These are phyloP conservation scores for Erigeron canadensis DNA, from an alignment of 129 eudicot species.

Conservation along the genomic window DNA sequence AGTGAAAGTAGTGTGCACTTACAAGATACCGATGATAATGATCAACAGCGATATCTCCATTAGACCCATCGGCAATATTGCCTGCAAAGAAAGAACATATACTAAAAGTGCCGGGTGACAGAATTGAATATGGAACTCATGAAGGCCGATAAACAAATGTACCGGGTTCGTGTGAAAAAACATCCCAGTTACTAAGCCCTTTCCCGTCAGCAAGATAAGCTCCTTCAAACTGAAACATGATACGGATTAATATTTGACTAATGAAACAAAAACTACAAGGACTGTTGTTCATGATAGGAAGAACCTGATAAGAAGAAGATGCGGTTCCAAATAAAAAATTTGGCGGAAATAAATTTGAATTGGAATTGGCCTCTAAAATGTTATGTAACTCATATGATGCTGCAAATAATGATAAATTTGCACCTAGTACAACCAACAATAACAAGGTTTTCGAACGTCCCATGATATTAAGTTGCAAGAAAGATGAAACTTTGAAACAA, in stretches of 20 bases:
- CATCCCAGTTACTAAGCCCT: slow-evolving; percentile 86
- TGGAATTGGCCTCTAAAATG: slow-evolving; percentile 18
- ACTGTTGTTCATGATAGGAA: slow-evolving; percentile 3
- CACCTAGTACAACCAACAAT: slow-evolving; percentile 1
- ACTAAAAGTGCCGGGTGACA: background rate
- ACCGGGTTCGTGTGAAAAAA: slow-evolving; percentile 67
- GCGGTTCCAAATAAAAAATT: slow-evolving; percentile 80
- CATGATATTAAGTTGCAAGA: slow-evolving; percentile 8
- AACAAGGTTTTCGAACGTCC: slow-evolving; percentile 7
- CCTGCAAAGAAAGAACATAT: slow-evolving; percentile 32
- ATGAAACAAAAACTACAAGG: slow-evolving; percentile 22
- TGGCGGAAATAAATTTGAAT: slow-evolving; percentile 42
- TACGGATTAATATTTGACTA: background rate
- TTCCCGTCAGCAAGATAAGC: slow-evolving; percentile 72
- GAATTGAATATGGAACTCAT: background rate
- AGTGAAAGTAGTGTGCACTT: slow-evolving; percentile 7
- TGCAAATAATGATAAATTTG: slow-evolving; percentile 1
- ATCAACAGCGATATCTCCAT: slow-evolving; percentile 75
- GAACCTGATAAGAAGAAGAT: slow-evolving; percentile 88
- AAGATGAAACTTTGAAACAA: background rate
- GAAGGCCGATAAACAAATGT: slow-evolving; percentile 1
- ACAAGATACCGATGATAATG: slow-evolving; percentile 70
- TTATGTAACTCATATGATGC: slow-evolving; percentile 9
- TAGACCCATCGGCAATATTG: slow-evolving; percentile 58
- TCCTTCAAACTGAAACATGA: slow-evolving; percentile 65